A percentile compares a stretch with the other conserved stretches of the same genome.
Evolutionary conservation across 345 rosid species (phyloP).

Genomic region (Raphanus sativus): DNA sequence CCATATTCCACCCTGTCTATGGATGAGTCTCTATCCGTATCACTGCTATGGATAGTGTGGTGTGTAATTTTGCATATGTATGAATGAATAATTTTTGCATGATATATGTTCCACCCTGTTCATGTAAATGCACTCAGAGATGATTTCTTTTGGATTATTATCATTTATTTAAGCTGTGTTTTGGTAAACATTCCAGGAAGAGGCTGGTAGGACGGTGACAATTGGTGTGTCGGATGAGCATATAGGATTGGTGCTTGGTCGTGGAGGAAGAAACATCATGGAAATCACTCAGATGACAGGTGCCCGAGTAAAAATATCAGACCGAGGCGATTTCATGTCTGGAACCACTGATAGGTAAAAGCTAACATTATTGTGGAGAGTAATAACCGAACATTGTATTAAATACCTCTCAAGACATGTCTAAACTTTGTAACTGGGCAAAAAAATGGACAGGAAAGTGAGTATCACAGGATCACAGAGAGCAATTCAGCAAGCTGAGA

Average conservation of each 20-base stretch:
- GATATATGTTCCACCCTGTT: neutral
- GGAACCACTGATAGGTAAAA: constrained; percentile 91
- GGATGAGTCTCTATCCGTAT: neutral
- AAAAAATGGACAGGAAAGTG: constrained; percentile 67
- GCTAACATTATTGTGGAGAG: neutral
- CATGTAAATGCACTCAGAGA: neutral
- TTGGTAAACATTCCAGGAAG: constrained; percentile 59
- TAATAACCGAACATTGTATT: constrained; percentile 4
- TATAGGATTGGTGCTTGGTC: constrained; percentile 93
- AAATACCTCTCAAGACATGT: neutral
- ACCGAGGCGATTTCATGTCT: constrained; percentile 90
- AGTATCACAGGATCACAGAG: constrained; percentile 90
- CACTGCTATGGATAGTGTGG: neutral
- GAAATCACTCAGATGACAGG: constrained; percentile 96
- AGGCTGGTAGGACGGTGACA: constrained; percentile 62
- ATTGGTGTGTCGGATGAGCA: constrained; percentile 92
- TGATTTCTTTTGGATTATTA: neutral
- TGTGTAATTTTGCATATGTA: neutral
- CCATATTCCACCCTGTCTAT: constrained; percentile 19
- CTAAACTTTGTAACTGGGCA: constrained; percentile 20
- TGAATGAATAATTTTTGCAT: neutral
- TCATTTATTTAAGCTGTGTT: constrained; percentile 7
- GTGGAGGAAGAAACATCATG: constrained; percentile 94
- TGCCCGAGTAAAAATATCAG: constrained; percentile 91
- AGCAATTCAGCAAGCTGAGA: constrained; percentile 79